Evolutionary conservation across 108 stramenopile species (phyloP), one percentile per base, ranked within the genome.

Genomic region (Cylindrotheca closterium): DNA sequence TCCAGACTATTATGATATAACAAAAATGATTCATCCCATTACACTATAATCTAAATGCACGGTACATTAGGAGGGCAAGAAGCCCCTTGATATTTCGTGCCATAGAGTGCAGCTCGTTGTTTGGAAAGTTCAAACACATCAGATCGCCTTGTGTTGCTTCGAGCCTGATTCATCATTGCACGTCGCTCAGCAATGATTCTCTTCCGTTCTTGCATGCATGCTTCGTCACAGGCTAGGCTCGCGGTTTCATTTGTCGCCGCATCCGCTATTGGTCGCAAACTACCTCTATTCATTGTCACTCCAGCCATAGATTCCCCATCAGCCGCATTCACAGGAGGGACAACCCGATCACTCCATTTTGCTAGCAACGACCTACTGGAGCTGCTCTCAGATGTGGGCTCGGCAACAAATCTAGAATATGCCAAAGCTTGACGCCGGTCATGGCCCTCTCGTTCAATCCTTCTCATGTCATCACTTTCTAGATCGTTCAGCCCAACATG

Each of bases 401-500:
- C 58, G 15, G 60, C 42, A 4, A 62, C 29, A 8, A 27, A 56
- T 32, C 78, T 59, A 25, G 45, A 15, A 57, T 74, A 78, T 3
- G 78, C 78, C 22, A 73, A n/a, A 23, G 21, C 31, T 74, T 65
- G 60, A 21, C 84, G 63, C 34, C 67, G 25, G 15, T 68, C 68
- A 68, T 84, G 83, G 7, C 79, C 83, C 4, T 46, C 30, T 10
- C 58, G n/a, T 67, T 85, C 84, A 7, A 85, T 67, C 3, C 12
- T 34, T 50, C 78, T 63, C 75, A 79, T 83, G 34, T 55, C 61
- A 32, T 84, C 65, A 58, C 67, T 73, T 67, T 86, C 85, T 62
- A 90, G 30, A 51, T 90, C 89, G 0, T 84, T 74, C 55, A 84
- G 63, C 2, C 61, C 74, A 1, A 90, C 80, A 72, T 94, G 92